phyloP scores from a whole-genome alignment of 2,329 filamentous ascomycete genomes.

The Sphaerulina musiva region DNA sequence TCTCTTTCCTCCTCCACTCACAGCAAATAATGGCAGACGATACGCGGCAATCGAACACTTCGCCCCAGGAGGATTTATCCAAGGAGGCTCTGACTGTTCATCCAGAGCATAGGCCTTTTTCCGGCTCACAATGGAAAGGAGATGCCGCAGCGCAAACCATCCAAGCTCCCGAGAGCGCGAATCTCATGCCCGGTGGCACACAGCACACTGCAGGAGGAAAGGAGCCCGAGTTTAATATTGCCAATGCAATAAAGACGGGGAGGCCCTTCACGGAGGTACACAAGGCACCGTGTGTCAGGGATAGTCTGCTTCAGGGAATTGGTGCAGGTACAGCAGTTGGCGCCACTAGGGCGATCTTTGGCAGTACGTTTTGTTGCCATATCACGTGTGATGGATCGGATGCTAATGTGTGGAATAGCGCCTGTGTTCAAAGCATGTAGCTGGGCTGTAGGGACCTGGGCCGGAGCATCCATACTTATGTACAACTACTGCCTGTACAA shows the following conservation, averaged over 20 bases:
- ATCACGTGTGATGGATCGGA: background rate
- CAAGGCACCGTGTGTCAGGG: constrained; percentile 74
- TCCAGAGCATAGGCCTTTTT: constrained; percentile 31
- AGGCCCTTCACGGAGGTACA: constrained; percentile 67
- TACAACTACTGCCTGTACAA: constrained; percentile 81
- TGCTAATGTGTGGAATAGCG: constrained; percentile 36
- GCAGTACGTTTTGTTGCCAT: constrained; percentile 51
- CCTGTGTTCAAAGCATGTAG: constrained; percentile 64
- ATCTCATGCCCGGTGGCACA: constrained; percentile 51
- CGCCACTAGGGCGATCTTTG: constrained; percentile 64
- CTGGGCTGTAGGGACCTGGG: constrained; percentile 77
- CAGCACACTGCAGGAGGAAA: constrained; percentile 58
- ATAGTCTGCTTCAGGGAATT: constrained; percentile 78
- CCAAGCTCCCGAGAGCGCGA: constrained; percentile 43
- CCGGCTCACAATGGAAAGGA: constrained; percentile 32
- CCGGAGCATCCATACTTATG: constrained; percentile 60
- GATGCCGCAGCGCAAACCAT: constrained; percentile 21
- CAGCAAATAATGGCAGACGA: constrained; percentile 42
- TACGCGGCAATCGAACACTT: constrained; percentile 32
- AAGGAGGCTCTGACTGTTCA: constrained; percentile 29
- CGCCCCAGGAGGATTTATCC: constrained; percentile 23
- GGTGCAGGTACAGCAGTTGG: constrained; percentile 70
- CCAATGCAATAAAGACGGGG: constrained; percentile 58
- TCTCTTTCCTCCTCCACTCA: background rate
- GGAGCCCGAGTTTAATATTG: constrained; percentile 47